Base-by-base conservation (phyloP, 768 basidiomycete species). In the Mycena alexandri region DNA sequence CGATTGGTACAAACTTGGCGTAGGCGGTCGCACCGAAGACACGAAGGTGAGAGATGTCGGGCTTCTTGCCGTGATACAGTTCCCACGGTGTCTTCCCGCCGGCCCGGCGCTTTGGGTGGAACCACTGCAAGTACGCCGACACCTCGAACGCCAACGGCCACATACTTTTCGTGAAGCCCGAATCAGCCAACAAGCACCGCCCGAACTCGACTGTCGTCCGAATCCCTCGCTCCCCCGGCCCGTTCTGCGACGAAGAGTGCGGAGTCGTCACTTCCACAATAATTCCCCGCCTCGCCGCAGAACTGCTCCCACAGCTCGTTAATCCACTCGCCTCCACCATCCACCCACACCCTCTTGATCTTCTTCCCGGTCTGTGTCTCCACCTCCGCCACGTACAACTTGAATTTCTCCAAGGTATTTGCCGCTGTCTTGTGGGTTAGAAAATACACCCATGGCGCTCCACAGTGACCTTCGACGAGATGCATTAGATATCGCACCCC, bases 1-100 rank as follows among this genome's bases (percentile, higher is more conserved):
- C 41, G 17, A 42, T 42, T 2, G 41, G 41, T 11, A 42, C 41
- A 17, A 78, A 71, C 56, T 75, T 75, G 9, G 72, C 76, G 48
- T 74, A 80, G 3, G 75, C 78, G 1, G 57, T 67, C 43, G 76
- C 79, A 21, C 82, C 78, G 55, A 79, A 81, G 3, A 73, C 74
- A 2, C 73, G 70, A 0, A 82, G 57, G 52, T 78, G 72, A 1
- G 75, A 65, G 0, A 82, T 58, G 38, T 80, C 69, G 5, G 76
- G 79, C 17, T 68, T 67, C 0, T 36, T 6, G 29, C 6, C 3
- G 29, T 29, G 6, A 29, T 29, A 29, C 29, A 29, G 29, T 34
- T 0, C 71, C 68, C 7, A 68, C 22, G 16, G 76, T 60, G 59
- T 73, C 25, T 54, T 55, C 0, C 46, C 44, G 8, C 58, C 64